phyloP scores from a whole-genome alignment of 129 eudicot species.

The Kitagawia praeruptora region DNA sequence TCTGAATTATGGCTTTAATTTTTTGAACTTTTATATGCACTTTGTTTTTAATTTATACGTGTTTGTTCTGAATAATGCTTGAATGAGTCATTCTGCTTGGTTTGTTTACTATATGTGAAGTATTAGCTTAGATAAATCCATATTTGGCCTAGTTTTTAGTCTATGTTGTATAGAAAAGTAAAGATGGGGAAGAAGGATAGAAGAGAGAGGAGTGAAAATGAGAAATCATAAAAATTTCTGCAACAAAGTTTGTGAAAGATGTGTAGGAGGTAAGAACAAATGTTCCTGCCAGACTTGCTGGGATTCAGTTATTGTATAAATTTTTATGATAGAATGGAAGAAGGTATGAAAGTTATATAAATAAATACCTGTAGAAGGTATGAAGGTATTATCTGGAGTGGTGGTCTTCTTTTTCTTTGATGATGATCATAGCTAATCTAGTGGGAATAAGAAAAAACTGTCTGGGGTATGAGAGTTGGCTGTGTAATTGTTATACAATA shows the following conservation, averaged over 20 bases:
- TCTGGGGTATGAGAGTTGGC: background rate
- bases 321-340: background rate
- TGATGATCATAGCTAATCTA: background rate
- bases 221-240: background rate
- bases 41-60: no score
- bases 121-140: no score
- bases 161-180: background rate
- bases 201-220: background rate
- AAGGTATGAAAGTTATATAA: background rate
- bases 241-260: background rate
- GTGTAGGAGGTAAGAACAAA: background rate
- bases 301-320: no score
- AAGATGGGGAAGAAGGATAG: background rate
- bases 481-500: background rate
- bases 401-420: background rate
- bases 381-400: background rate
- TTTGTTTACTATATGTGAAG: no score
- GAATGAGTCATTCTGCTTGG: no score
- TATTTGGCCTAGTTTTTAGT: no score
- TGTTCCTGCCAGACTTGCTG: background rate
- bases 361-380: background rate
- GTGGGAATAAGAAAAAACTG: background rate
- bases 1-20: no score
- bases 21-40: no score
- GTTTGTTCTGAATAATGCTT: no score